Evolutionary conservation across 2,329 filamentous ascomycete genomes (phyloP), one percentile per base, ranked within the genome.

Genomic region (Hypoxylon sp.): DNA sequence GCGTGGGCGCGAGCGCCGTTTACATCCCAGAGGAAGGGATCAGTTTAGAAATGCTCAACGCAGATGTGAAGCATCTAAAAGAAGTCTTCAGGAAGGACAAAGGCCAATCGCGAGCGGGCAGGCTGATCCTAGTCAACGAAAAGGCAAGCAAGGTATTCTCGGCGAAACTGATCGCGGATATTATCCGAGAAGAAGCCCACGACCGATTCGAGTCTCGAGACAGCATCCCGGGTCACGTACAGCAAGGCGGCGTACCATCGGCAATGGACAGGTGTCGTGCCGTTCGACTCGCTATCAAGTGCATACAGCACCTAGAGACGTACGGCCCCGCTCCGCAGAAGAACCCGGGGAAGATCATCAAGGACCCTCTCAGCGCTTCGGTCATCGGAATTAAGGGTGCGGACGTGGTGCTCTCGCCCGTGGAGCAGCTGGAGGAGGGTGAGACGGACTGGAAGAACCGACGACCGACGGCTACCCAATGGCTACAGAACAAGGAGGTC

Each of bases 11-110:
- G 7, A 83, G 90, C 11, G 93, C 94, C 1, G 93, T 98, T 10
- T 99, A 99, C 77, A 98, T 94, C 4, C 95, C 95, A 1, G 95
- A 99, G 76, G 92, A 99, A 76, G 95, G 95, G 5, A 91, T 99
- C 76, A 90, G 88, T 73, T 87, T 99, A 53, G 90, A 94, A 70
- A 98, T 96, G 90, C 85, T 99, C 5, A 89, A 92, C 38, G 84
- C 88, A 4, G 95, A 99, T 70, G 97, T 99, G 68, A 87, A 89
- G 58, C 90, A 96, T 73, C 83, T 99, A 31, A 92, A 94, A 64
- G 82, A 94, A 13, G 89, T 91, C 54, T 99, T 99, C 77, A 80
- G 83, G 11, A 84, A 88, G 58, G 95, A 99, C 78, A 88, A 87
- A 70, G 95, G 95, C 55, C 90, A 95, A 74, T 92, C 89, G 43